These are phyloP conservation scores for Albugo laibachii DNA, from an alignment of 352 stramenopile genomes.

Conservation along the genomic window DNA sequence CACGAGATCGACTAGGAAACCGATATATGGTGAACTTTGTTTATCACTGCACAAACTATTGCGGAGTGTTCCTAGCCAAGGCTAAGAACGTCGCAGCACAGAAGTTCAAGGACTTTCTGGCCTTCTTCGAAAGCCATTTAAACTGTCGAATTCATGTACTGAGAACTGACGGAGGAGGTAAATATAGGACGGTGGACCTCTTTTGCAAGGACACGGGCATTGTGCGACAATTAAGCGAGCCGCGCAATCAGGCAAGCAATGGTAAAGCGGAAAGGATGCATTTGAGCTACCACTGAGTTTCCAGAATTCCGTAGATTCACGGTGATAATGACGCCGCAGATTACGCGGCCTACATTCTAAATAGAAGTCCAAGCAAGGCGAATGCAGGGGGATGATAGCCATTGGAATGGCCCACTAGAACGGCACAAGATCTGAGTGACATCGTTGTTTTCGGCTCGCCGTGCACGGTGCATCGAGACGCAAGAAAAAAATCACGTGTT, in stretches of 20 bases:
- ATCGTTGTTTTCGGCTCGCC: slow-evolving; percentile 3
- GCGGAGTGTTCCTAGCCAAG: neutral
- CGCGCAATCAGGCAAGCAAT: neutral
- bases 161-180: neutral
- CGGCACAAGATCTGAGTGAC: neutral
- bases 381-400: slow-evolving; percentile 2
- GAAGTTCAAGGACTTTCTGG: neutral
- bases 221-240: neutral
- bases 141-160: neutral
- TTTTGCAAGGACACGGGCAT: neutral
- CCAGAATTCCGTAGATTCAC: too few species aligned
- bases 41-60: slow-evolving; percentile 1
- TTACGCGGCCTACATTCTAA: slow-evolving; percentile 3
- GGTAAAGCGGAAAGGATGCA: neutral
- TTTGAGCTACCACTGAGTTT: slow-evolving; percentile 1
- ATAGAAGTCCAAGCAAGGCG: slow-evolving; percentile 1
- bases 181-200: neutral
- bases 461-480: slow-evolving; percentile 2
- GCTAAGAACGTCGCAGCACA: neutral
- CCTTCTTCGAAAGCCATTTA: neutral
- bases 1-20: neutral
- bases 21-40: neutral
- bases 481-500: neutral
- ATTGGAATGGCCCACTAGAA: neutral
- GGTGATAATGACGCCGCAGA: slow-evolving; percentile 2